phyloP scores from a whole-genome alignment of 164 flowering plant genomes.

The Chimonanthus salicifolius region DNA sequence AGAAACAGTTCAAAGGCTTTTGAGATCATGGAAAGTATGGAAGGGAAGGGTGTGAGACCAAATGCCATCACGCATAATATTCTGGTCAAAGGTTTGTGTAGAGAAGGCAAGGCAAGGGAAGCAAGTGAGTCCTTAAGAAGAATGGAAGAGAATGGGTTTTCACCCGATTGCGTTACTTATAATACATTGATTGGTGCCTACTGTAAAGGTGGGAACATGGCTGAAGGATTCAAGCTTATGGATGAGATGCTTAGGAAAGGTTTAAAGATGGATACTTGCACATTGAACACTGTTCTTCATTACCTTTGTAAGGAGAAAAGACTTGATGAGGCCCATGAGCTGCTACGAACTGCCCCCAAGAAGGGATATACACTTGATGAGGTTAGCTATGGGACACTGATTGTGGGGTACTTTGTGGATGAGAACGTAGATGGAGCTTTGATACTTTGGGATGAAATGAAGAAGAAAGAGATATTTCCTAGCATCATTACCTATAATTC shows the following conservation, averaged over 20 bases:
- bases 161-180: conserved; percentile 60
- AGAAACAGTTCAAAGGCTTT: conserved; percentile 35
- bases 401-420: conserved; percentile 50
- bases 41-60: conserved; percentile 42
- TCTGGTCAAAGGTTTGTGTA: conserved; percentile 60
- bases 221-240: conserved; percentile 59
- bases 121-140: conserved; percentile 36
- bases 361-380: conserved; percentile 68
- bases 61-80: conserved; percentile 55
- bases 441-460: conserved; percentile 82
- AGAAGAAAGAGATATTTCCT: conserved; percentile 55
- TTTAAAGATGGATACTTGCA: conserved; percentile 58
- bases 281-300: conserved; percentile 58
- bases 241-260: conserved; percentile 61
- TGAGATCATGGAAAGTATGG: conserved; percentile 55
- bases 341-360: conserved; percentile 40
- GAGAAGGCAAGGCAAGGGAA: conserved; percentile 60
- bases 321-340: conserved; percentile 48
- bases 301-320: conserved; percentile 53
- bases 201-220: conserved; percentile 55
- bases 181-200: conserved; percentile 70
- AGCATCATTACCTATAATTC: conserved; percentile 56
- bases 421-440: conserved; percentile 50
- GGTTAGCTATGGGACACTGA: conserved; percentile 79
- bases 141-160: conserved; percentile 61